phyloP scores from a whole-genome alignment of 495 filamentous ascomycete species.

The Xylaria palmicola region DNA sequence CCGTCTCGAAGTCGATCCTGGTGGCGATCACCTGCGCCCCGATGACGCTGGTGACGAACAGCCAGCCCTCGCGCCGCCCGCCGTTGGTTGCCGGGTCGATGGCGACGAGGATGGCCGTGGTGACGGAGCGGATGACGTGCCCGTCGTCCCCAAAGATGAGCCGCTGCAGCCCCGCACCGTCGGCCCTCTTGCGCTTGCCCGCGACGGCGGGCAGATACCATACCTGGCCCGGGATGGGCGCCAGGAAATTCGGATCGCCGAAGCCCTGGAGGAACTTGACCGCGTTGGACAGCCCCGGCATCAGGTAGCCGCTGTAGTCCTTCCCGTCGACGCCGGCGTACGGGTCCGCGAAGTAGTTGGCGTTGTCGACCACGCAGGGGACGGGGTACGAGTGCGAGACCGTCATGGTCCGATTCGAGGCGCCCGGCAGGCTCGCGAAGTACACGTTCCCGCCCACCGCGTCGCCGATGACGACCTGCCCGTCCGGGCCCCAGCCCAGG shows the following conservation, averaged over 20 bases:
- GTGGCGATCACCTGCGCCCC: slow-evolving; percentile 53
- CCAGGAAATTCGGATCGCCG: slow-evolving; percentile 38
- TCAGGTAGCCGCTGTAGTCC: slow-evolving; percentile 58
- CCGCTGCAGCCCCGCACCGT: slow-evolving; percentile 38
- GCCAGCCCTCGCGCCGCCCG: slow-evolving; percentile 49
- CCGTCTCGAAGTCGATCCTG: slow-evolving; percentile 48
- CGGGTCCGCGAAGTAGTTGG: slow-evolving; percentile 51
- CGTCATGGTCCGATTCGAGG: slow-evolving; percentile 34
- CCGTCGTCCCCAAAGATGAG: slow-evolving; percentile 62
- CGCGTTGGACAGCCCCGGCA: slow-evolving; percentile 48
- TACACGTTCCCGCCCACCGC: slow-evolving; percentile 29
- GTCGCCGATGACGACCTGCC: slow-evolving; percentile 53
- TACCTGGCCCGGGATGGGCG: slow-evolving; percentile 43
- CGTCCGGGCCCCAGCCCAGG: slow-evolving; percentile 51
- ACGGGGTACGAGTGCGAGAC: slow-evolving; percentile 44
- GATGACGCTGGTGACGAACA: slow-evolving; percentile 59
- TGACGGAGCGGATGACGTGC: slow-evolving; percentile 47
- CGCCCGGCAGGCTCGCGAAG: slow-evolving; percentile 17
- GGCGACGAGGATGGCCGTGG: slow-evolving; percentile 53
- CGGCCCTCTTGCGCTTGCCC: slow-evolving; percentile 5
- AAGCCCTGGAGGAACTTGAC: slow-evolving; percentile 34
- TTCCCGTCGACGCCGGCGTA: slow-evolving; percentile 56
- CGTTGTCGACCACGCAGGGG: slow-evolving; percentile 55
- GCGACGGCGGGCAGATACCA: slow-evolving; percentile 41
- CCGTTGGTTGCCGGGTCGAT: slow-evolving; percentile 43